Evolutionary conservation across 192 early-diverging fungal species (phyloP).

Genomic region (Rhizophlyctis rosea): DNA sequence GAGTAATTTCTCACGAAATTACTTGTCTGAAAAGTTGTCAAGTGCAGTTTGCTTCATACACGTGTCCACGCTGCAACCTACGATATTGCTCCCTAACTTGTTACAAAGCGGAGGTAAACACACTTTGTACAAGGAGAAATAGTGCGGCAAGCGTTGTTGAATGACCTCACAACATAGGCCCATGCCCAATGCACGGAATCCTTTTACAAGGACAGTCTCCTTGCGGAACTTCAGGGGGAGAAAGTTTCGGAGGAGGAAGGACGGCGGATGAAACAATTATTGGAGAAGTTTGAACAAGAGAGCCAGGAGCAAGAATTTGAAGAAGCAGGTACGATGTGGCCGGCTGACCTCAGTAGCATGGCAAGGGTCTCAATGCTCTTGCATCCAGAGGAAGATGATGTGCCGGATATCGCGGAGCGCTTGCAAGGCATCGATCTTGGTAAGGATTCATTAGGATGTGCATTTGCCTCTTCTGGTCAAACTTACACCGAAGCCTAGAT

Average conservation of each 20-base stretch:
- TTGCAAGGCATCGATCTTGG: constrained; percentile 46
- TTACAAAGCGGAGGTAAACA: constrained; percentile 55
- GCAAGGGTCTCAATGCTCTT: too few relatives aligned
- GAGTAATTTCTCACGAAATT: background rate
- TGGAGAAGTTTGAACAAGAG: constrained; percentile 42
- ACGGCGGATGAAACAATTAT: constrained; percentile 47
- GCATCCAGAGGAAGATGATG: constrained; percentile 32
- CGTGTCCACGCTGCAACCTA: constrained; percentile 66
- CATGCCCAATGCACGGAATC: constrained; percentile 54
- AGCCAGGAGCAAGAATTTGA: background rate
- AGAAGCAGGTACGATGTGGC: background rate
- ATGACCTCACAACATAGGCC: constrained; percentile 12
- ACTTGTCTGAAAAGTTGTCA: constrained; percentile 43
- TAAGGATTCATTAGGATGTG: constrained; percentile 5
- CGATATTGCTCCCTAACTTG: constrained; percentile 62
- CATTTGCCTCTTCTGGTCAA: constrained; percentile 2
- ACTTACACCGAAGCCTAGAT: constrained; percentile 17
- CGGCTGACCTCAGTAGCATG: background rate
- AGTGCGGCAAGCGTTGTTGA: background rate
- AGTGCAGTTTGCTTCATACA: constrained; percentile 54
- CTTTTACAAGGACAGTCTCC: constrained; percentile 59
- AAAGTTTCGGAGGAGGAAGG: constrained; percentile 40
- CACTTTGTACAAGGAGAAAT: background rate
- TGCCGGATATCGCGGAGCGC: constrained; percentile 40
- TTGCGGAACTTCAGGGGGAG: constrained; percentile 48